Percentiles rank a stretch among this genome's conserved stretches.
These are phyloP conservation scores for Leptodermis oblonga DNA, from an alignment of 257 asterid species.

Conservation along the genomic window DNA sequence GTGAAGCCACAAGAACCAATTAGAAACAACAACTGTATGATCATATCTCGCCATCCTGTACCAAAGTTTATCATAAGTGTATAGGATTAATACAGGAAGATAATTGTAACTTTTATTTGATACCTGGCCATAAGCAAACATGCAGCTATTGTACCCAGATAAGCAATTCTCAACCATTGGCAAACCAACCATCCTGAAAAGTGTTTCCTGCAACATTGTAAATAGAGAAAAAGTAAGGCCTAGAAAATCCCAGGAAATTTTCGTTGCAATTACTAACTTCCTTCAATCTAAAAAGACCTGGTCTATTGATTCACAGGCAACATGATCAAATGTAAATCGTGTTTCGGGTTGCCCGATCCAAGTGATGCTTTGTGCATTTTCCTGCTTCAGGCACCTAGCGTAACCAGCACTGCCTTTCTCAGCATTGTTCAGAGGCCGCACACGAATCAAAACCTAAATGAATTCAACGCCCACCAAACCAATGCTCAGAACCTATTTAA, in stretches of 20 bases:
- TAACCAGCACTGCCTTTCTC: conserved; percentile 67
- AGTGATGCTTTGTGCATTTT: conserved; percentile 68
- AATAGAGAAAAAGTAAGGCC: conserved; percentile 5
- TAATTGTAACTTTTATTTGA: background rate
- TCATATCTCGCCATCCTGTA: background rate
- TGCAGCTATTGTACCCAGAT: conserved; percentile 95
- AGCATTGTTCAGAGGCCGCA: conserved; percentile 73
- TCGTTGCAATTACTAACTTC: conserved; percentile 9
- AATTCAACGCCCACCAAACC: conserved; percentile 5
- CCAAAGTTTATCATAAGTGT: background rate
- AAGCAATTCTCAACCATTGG: conserved; percentile 98
- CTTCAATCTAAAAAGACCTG: conserved; percentile 48
- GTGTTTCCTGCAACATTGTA: conserved; percentile 66
- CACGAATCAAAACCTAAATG: conserved; percentile 78
- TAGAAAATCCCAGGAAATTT: conserved; percentile 11
- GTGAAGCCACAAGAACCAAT: background rate
- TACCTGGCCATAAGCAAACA: conserved; percentile 99
- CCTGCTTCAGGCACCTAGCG: conserved; percentile 88
- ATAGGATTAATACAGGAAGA: background rate
- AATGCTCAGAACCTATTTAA: conserved; percentile 1
- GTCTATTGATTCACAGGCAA: conserved; percentile 81
- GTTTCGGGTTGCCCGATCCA: conserved; percentile 98
- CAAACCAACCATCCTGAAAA: conserved; percentile 88
- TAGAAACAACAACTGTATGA: too few species aligned
- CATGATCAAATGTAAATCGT: conserved; percentile 90